Evolutionary conservation across 163 green algal species (phyloP).

Genomic region (Chloromonas sp.): DNA sequence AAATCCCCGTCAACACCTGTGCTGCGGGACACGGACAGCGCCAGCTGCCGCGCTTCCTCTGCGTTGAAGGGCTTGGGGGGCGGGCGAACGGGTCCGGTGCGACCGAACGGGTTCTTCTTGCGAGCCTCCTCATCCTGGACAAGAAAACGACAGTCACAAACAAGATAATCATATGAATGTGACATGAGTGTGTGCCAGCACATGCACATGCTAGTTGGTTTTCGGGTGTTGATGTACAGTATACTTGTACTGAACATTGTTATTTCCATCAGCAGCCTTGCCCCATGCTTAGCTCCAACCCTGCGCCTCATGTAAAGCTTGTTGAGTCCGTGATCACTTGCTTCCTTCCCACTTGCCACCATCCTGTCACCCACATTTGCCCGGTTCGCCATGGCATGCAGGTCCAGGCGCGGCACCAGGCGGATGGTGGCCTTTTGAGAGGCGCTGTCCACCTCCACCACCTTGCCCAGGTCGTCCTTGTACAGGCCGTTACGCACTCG

Average conservation of each 20-base stretch:
- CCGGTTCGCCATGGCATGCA: slow-evolving; percentile 52
- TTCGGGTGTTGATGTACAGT: no score
- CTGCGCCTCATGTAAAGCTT: no score
- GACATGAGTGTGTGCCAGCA: no score
- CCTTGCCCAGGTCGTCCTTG: slow-evolving; percentile 88
- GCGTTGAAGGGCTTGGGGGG: slow-evolving; percentile 67
- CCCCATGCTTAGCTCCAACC: no score
- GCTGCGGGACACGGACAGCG: not conserved
- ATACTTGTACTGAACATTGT: no score
- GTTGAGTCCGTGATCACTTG: no score
- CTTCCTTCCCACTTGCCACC: no score
- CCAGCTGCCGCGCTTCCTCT: slow-evolving; percentile 53
- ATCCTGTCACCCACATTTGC: not conserved
- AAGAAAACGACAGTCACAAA: no score
- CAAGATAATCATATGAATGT: no score
- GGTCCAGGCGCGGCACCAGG: slow-evolving; percentile 86
- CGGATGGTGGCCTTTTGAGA: slow-evolving; percentile 31
- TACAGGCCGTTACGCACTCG: slow-evolving; percentile 76
- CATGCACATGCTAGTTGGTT: no score
- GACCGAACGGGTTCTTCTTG: slow-evolving; percentile 63
- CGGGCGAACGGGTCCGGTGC: slow-evolving; percentile 53
- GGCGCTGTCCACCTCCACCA: slow-evolving; percentile 62
- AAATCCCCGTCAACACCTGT: no score
- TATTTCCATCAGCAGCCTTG: no score
- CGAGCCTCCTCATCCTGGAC: slow-evolving; percentile 27